phyloP scores from a whole-genome alignment of 768 basidiomycete species.

The Psilocybe subaeruginosa region DNA sequence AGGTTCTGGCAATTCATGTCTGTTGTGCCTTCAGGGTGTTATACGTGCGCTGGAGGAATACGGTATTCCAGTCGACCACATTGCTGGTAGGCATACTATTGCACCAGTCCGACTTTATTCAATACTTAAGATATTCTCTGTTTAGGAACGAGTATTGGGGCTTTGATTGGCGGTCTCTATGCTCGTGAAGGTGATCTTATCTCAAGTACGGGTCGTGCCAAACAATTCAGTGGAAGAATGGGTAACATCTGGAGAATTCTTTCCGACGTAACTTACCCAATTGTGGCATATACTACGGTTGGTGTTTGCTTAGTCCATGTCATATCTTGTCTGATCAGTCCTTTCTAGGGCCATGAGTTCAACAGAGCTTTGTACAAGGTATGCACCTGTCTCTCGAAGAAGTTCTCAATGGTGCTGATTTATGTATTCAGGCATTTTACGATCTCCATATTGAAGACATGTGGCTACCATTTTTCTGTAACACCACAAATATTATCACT shows the following conservation, averaged over 20 bases:
- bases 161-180: slow-evolving; percentile 92
- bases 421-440: slow-evolving; percentile 69
- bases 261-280: slow-evolving; percentile 91
- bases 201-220: slow-evolving; percentile 81
- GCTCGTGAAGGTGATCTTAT: slow-evolving; percentile 93
- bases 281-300: slow-evolving; percentile 89
- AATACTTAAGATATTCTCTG: not conserved
- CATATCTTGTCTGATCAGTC: not conserved
- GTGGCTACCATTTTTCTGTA: slow-evolving; percentile 99
- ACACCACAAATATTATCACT: slow-evolving; percentile 95
- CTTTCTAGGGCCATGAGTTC: slow-evolving; percentile 83
- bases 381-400: not conserved
- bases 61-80: slow-evolving; percentile 92
- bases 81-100: slow-evolving; percentile 59
- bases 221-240: slow-evolving; percentile 92
- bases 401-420: not conserved
- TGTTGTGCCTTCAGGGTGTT: slow-evolving; percentile 66
- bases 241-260: slow-evolving; percentile 92
- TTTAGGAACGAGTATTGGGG: slow-evolving; percentile 85
- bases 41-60: slow-evolving; percentile 91
- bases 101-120: not conserved
- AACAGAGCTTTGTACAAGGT: slow-evolving; percentile 95
- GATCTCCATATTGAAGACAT: slow-evolving; percentile 96
- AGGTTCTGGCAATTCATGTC: slow-evolving; percentile 9
- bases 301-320: slow-evolving; percentile 15